Conservation (phyloP, 306 rosid species). For the Myrica gale region DNA sequence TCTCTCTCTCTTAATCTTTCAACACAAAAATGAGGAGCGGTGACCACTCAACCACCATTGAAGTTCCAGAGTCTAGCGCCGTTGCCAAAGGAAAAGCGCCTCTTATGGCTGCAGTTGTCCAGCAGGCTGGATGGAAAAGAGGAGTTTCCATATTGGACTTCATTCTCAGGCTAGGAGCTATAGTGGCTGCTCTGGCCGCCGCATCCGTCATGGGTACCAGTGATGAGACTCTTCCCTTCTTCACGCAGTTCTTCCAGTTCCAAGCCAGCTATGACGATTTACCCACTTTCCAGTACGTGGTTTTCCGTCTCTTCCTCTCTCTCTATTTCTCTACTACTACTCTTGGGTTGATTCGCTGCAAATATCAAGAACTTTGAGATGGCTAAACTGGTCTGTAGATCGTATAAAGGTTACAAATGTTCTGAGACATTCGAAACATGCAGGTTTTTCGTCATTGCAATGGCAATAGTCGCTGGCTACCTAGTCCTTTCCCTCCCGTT, state of each 20-base stretch:
- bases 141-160: conserved; percentile 69
- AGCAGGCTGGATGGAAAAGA: conserved; percentile 53
- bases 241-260: conserved; percentile 89
- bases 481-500: conserved; percentile 80
- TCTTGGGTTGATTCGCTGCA: no score
- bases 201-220: conserved; percentile 79
- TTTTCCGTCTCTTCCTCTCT: background rate
- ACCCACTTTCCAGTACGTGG: conserved; percentile 66
- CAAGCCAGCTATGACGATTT: conserved; percentile 84
- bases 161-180: conserved; percentile 71
- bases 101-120: conserved; percentile 15
- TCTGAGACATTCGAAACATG: conserved; percentile 17
- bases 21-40: conserved; percentile 33
- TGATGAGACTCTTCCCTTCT: conserved; percentile 76
- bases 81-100: conserved; percentile 44
- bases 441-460: conserved; percentile 84
- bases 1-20: background rate
- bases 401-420: no score
- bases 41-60: conserved; percentile 49
- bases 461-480: conserved; percentile 83
- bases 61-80: conserved; percentile 50
- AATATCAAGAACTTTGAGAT: no score
- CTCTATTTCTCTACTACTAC: no score
- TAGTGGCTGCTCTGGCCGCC: conserved; percentile 57
- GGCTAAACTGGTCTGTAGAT: no score